Percentiles rank a stretch among this genome's conserved stretches.
These are phyloP conservation scores for Aureobasidium melanogenum DNA, from an alignment of 2,329 filamentous ascomycete genomes.

Conservation along the genomic window DNA sequence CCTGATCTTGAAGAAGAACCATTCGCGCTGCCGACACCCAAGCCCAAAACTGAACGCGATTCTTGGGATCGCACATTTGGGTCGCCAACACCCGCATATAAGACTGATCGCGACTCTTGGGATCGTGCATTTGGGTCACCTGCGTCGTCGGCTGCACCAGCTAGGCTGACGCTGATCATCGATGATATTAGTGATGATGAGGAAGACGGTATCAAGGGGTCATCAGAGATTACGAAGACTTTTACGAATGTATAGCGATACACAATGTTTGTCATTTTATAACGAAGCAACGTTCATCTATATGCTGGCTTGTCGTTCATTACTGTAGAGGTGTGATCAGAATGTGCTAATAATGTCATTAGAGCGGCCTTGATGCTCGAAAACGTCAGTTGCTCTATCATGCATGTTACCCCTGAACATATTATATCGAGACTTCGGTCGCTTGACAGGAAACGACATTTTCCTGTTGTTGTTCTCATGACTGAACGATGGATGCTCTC, in stretches of 20 bases:
- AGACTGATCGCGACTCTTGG: not conserved
- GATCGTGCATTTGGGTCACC: not conserved
- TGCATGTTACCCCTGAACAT: not conserved
- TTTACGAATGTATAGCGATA: not conserved
- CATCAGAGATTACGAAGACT: not conserved
- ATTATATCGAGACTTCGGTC: no score
- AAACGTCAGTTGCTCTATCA: not conserved
- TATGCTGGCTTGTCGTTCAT: not conserved
- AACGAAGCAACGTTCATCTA: not conserved
- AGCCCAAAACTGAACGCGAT: not conserved
- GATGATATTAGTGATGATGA: slow-evolving; percentile 6
- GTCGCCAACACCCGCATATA: not conserved
- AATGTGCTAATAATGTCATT: not conserved
- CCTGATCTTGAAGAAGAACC: not conserved
- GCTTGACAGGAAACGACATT: not conserved
- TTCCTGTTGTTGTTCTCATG: not conserved
- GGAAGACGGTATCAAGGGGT: not conserved
- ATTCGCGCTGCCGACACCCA: not conserved
- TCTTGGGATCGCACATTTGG: slow-evolving; percentile 1
- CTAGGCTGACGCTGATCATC: not conserved
- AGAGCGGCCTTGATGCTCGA: not conserved
- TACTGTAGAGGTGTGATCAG: not conserved
- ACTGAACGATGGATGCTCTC: no score
- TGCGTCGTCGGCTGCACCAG: not conserved
- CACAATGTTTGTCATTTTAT: not conserved